A percentile compares a stretch with the other conserved stretches of the same genome.
Evolutionary conservation across 2,329 filamentous ascomycete genomes (phyloP).

Genomic region (Achaetomium macrosporum): DNA sequence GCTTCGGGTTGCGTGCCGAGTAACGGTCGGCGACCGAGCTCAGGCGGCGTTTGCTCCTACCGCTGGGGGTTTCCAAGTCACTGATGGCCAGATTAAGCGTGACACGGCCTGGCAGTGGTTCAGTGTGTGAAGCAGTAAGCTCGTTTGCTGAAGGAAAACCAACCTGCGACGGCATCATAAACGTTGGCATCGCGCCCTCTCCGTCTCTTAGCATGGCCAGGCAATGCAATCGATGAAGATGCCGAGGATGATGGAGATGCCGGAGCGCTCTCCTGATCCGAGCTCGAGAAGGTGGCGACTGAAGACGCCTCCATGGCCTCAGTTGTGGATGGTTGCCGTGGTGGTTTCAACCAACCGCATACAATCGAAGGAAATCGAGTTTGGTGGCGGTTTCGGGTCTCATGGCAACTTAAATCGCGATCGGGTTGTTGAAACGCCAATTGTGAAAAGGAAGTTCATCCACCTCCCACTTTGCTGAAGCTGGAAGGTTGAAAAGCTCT

Average conservation of each 20-base stretch:
- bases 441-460: too few relatives aligned
- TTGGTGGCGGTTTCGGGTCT: neutral
- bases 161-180: slow-evolving; percentile 70
- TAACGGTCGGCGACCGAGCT: slow-evolving; percentile 20
- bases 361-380: neutral
- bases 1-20: slow-evolving; percentile 30
- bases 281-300: neutral
- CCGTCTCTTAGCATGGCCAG: neutral
- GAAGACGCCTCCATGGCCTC: neutral
- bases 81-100: slow-evolving; percentile 29
- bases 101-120: slow-evolving; percentile 30
- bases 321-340: too few relatives aligned
- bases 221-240: neutral
- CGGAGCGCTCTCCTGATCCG: slow-evolving; percentile 14
- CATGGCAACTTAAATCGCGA: neutral
- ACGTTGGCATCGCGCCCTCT: slow-evolving; percentile 44
- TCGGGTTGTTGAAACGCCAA: too few relatives aligned
- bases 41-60: slow-evolving; percentile 7
- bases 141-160: slow-evolving; percentile 11
- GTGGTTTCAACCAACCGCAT: neutral
- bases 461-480: too few relatives aligned
- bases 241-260: neutral
- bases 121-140: neutral
- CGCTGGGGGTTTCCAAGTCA: slow-evolving; percentile 14
- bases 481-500: too few relatives aligned